Percentiles rank a stretch among this genome's conserved stretches.
Evolutionary conservation across 768 basidiomycete species (phyloP).

Genomic region (Termitomyces sp.): DNA sequence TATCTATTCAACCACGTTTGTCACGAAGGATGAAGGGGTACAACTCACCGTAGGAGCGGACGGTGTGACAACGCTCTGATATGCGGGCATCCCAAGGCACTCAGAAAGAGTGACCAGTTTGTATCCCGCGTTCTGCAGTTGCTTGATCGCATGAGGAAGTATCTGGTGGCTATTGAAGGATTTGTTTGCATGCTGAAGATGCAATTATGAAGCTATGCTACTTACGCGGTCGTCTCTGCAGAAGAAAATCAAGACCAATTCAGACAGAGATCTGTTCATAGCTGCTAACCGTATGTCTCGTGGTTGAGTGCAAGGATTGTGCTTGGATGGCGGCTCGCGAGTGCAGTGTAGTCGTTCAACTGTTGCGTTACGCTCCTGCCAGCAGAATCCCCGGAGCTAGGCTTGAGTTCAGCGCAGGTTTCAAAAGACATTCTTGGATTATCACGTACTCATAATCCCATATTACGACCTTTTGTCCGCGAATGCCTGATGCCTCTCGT

Average conservation of each 20-base stretch:
- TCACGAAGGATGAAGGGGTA: neutral
- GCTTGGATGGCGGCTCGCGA: constrained; percentile 23
- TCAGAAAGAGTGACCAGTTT: constrained; percentile 36
- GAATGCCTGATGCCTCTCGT: constrained; percentile 9
- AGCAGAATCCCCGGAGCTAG: constrained; percentile 34
- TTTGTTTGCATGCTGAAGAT: neutral
- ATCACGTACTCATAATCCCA: constrained; percentile 32
- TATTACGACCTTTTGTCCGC: constrained; percentile 19
- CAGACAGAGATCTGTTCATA: neutral
- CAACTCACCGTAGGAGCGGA: constrained; percentile 24
- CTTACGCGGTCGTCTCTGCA: constrained; percentile 21
- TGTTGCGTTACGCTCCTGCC: constrained; percentile 23
- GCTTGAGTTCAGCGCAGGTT: neutral
- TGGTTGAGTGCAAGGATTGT: constrained; percentile 36
- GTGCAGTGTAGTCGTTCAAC: constrained; percentile 21
- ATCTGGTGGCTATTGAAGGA: constrained; percentile 21
- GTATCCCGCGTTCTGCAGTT: constrained; percentile 34
- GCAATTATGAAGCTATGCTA: neutral
- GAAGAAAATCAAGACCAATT: neutral
- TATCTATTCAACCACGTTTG: neutral
- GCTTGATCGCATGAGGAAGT: constrained; percentile 32
- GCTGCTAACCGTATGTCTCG: constrained; percentile 26
- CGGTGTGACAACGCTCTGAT: constrained; percentile 27
- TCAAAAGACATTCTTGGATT: neutral
- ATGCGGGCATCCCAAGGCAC: constrained; percentile 33